Conservation (phyloP, 106 monocot genomes). For the Acanthochlamys bracteata region DNA sequence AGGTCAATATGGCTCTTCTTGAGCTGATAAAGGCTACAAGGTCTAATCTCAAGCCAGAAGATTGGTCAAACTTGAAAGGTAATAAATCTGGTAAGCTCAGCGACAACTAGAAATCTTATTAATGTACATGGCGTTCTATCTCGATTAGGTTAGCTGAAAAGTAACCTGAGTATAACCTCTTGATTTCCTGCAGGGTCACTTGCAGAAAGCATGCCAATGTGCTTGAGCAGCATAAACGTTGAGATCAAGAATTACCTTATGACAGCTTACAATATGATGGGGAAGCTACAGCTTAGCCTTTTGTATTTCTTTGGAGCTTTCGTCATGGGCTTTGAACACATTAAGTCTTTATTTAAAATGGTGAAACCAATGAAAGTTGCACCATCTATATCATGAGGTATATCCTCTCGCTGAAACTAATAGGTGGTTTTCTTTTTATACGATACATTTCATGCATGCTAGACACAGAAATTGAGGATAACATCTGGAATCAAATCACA, state of each 20-base stretch:
- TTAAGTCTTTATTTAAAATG: constrained; percentile 26
- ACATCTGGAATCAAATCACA: neutral
- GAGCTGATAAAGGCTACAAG: constrained; percentile 75
- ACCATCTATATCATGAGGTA: constrained; percentile 22
- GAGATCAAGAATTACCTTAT: constrained; percentile 22
- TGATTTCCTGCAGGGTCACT: constrained; percentile 22
- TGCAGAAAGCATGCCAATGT: constrained; percentile 9
- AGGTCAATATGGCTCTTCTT: constrained; percentile 67
- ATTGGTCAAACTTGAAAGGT: constrained; percentile 46
- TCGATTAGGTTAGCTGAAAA: neutral
- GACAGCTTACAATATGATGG: constrained; percentile 32
- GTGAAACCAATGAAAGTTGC: constrained; percentile 57
- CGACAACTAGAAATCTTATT: neutral
- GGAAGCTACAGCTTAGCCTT: constrained; percentile 66
- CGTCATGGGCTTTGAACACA: constrained; percentile 57
- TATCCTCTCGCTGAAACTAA: neutral
- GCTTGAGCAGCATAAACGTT: constrained; percentile 13
- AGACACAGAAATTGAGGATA: neutral
- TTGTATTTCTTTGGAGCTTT: constrained; percentile 70
- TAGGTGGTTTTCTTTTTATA: too few relatives aligned
- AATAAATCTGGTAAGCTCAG: constrained; percentile 38
- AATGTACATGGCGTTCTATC: neutral
- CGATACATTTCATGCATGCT: neutral
- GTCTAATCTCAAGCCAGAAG: constrained; percentile 26
- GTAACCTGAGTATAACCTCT: neutral